Evolutionary conservation across 768 basidiomycete genomes (phyloP).

Genomic region (Suillus brevipes): DNA sequence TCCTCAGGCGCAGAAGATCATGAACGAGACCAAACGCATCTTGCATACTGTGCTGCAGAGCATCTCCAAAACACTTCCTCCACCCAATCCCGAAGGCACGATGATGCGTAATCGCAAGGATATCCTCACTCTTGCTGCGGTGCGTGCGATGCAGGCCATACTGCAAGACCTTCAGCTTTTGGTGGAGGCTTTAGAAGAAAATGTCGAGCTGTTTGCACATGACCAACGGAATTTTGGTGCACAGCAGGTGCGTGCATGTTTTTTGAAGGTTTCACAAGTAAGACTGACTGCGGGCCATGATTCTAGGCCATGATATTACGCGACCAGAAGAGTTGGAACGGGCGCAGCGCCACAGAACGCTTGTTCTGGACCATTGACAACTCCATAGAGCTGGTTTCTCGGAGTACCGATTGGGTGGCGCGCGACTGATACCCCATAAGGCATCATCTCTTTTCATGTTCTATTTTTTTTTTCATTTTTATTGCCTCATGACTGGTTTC

Average conservation of each 20-base stretch:
- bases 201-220: conserved; percentile 88
- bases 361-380: conserved; percentile 93
- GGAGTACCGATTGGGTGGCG: conserved; percentile 85
- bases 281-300: conserved; percentile 10
- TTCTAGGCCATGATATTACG: conserved; percentile 90
- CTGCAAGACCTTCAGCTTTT: conserved; percentile 85
- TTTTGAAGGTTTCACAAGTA: not conserved
- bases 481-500: conserved; percentile 1
- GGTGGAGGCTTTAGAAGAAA: conserved; percentile 86
- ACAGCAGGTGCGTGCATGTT: conserved; percentile 70
- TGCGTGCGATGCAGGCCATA: conserved; percentile 82
- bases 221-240: conserved; percentile 96
- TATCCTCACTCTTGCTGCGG: conserved; percentile 65
- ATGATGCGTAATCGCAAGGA: conserved; percentile 76
- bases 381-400: conserved; percentile 81
- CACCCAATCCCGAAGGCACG: conserved; percentile 47
- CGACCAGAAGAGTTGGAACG: conserved; percentile 95
- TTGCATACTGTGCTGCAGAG: conserved; percentile 87
- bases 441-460: not conserved
- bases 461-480: not conserved
- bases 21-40: conserved; percentile 90
- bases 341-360: conserved; percentile 85
- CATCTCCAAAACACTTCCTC: conserved; percentile 70
- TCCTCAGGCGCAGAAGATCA: conserved; percentile 85
- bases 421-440: conserved; percentile 48